Evolutionary conservation across 78 protist genomes (phyloP), one percentile per base, ranked within the genome.

Genomic region (Protostelium mycophagum): DNA sequence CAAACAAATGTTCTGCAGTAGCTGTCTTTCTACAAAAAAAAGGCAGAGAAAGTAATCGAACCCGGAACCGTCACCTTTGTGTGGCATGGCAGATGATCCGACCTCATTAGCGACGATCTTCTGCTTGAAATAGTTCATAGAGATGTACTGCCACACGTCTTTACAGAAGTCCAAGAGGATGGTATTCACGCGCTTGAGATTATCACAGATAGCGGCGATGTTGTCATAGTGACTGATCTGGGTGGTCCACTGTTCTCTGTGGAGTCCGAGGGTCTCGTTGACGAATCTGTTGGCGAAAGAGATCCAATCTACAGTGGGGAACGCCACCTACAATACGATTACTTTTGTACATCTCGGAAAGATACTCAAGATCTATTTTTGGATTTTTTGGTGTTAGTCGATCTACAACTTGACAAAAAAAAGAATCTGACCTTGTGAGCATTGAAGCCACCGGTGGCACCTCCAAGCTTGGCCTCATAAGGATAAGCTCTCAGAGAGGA

Each of bases 31-130:
- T n/a, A n/a, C n/a, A n/a, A n/a, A n/a, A n/a, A n/a, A n/a, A n/a
- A n/a, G n/a, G n/a, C n/a, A n/a, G n/a, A n/a, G n/a, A n/a, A n/a
- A n/a, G n/a, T n/a, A n/a, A n/a, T n/a, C n/a, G n/a, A n/a, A n/a
- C n/a, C n/a, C n/a, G n/a, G n/a, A 16, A 25, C 16, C 16, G 73
- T 51, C 73, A 28, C 9, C 90, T 89, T 97, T 97, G 91, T 97
- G 98, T 34, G 98, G 98, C 98, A 97, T 97, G 63, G 98, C 92
- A 28, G 97, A 94, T 73, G 95, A 91, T 0, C 98, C 98, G 5
- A 97, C 95, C 85, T 97, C 98, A 35, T 96, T 97, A 34, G 92
- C 92, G n/a, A 93, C 5, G 25, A 93, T 92, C 31, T 63, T 86
- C 88, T 94, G 98, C 86, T 91, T 90, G 95, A 97, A 96, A 92